Evolutionary conservation across 192 early-diverging fungal genomes (phyloP).

Genomic region (Chytriomyces confervae): DNA sequence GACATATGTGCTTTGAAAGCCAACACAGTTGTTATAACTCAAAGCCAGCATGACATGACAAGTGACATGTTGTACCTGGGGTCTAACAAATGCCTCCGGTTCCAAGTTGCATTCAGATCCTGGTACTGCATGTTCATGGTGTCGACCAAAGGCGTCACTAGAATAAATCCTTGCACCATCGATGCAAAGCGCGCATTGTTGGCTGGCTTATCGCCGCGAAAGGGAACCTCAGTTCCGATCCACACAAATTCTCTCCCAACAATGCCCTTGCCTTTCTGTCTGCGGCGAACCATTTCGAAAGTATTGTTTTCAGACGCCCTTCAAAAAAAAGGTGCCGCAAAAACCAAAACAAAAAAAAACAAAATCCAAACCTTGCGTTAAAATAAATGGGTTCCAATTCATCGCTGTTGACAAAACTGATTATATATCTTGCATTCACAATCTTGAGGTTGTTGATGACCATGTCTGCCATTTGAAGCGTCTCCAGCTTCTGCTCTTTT

Average conservation of each 20-base stretch:
- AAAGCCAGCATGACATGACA: no score
- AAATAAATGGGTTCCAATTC: conserved; percentile 14
- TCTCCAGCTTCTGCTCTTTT: not conserved
- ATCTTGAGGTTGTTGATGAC: not conserved
- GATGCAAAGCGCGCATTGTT: not conserved
- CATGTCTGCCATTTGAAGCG: not conserved
- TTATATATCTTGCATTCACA: conserved; percentile 24
- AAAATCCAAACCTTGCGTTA: not conserved
- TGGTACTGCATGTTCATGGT: not conserved
- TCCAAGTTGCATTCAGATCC: not conserved
- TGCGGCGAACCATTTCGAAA: no score
- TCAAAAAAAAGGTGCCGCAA: no score
- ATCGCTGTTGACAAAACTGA: not conserved
- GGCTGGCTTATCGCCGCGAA: not conserved
- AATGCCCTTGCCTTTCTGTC: not conserved
- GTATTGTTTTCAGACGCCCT: no score
- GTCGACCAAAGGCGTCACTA: conserved; percentile 6
- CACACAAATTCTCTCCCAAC: conserved; percentile 11
- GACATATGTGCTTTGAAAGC: no score
- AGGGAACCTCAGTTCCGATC: conserved; percentile 4
- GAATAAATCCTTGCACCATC: conserved; percentile 16
- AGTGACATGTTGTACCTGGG: not conserved
- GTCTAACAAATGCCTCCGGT: not conserved
- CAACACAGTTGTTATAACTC: not conserved
- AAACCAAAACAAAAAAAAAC: not conserved